phyloP scores from a whole-genome alignment of 345 rosid species.

The Populus alba region DNA sequence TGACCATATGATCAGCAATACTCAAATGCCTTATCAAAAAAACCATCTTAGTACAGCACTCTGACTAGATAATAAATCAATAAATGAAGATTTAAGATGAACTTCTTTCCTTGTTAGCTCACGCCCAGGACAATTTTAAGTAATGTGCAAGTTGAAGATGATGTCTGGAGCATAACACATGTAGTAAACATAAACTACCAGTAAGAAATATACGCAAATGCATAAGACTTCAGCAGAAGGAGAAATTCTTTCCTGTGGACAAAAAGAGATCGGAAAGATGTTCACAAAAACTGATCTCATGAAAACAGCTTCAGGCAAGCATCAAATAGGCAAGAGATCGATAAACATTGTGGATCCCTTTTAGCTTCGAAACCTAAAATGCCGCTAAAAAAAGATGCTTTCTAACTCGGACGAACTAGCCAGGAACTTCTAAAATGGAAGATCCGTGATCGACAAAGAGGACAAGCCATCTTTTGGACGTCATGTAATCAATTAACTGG shows the following conservation, averaged over 20 bases:
- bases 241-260: slow-evolving; percentile 41
- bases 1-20: rapidly evolving
- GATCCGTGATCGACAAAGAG: neutral
- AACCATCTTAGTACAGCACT: neutral
- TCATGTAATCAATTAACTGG: neutral
- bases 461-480: neutral
- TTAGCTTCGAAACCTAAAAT: neutral
- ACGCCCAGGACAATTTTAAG: neutral
- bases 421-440: neutral
- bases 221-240: slow-evolving; percentile 12
- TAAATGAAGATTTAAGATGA: neutral
- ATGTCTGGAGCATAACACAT: neutral
- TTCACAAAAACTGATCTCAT: neutral
- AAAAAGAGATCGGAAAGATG: neutral
- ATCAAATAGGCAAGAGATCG: neutral
- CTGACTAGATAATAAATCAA: neutral
- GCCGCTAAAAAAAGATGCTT: neutral
- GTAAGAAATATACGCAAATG: neutral
- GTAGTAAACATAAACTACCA: neutral
- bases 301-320: neutral
- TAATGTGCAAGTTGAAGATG: neutral
- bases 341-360: neutral
- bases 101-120: neutral
- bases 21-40: too few species aligned
- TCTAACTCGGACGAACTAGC: neutral